Evolutionary conservation across 495 filamentous ascomycete species (phyloP), one percentile per base, ranked within the genome.

Genomic region (Xylaria flabelliformis): DNA sequence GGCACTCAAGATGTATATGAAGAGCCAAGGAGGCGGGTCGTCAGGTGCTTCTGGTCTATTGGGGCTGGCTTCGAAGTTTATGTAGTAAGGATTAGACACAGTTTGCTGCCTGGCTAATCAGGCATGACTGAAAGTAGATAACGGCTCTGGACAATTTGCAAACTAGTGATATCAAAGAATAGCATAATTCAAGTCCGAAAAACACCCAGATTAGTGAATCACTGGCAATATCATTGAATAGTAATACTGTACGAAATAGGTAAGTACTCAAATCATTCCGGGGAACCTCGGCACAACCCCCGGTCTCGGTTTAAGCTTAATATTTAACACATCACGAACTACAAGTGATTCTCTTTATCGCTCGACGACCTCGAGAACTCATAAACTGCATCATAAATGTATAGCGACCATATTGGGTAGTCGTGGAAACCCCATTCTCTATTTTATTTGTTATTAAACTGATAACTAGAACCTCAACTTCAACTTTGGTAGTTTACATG

Each of bases 1-100:
- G 83, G 86, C 86, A 15, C 73, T 88, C 32, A 84, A 85, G 80
- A 85, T 88, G 85, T 88, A 88, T 71, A 67, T 87, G 72, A 85
- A 87, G 80, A 84, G 81, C 67, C 79, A 85, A 69, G 83, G 80
- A 9, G 65, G 74, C 58, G 67, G 70, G 41, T 55, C 68, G 26
- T 39, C 64, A n/a, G 63, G 75, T 34, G 78, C 74, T 39, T 58
- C 62, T 32, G 72, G 81, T 24, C 68, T 84, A 36, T 74, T 84
- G 63, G 75, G 81, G 34, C 65, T 84, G 42, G 82, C 82, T 26
- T 81, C 78, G 63, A 84, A 84, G 77, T 84, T 84, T 74, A 66
- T 84, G 44, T 68, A 69, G 29, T 50, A 58, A 63, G 50, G 10
- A 3, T 62, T 21, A 64, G 12, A 61, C 0, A 1, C 1, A 39